phyloP scores from a whole-genome alignment of 495 filamentous ascomycete genomes.

The Tirmania nivea region DNA sequence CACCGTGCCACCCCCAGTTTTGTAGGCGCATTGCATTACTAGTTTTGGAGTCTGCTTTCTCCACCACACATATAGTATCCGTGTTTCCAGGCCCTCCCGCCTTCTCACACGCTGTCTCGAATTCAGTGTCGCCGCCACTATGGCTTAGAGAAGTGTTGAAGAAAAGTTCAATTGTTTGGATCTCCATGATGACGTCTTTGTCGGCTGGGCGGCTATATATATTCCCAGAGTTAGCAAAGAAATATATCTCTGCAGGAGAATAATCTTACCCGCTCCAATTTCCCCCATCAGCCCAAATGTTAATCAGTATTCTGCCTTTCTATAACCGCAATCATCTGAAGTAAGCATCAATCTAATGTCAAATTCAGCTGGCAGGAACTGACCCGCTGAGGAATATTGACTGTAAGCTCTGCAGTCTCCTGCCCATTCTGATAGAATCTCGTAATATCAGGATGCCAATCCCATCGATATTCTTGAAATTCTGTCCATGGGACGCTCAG shows the following conservation, averaged over 20 bases:
- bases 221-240: neutral
- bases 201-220: constrained; percentile 8
- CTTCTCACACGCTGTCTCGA: constrained; percentile 8
- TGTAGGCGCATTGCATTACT: too few relatives aligned
- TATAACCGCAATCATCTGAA: neutral
- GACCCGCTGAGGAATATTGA: constrained; percentile 15
- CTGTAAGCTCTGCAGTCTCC: constrained; percentile 2
- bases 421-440: constrained; percentile 13
- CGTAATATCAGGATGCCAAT: constrained; percentile 11
- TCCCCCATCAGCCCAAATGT: constrained; percentile 18
- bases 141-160: constrained; percentile 16
- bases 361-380: constrained; percentile 1
- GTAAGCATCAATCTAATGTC: neutral
- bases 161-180: constrained; percentile 13
- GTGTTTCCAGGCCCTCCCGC: constrained; percentile 5
- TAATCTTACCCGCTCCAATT: constrained; percentile 12
- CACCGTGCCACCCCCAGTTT: too few relatives aligned
- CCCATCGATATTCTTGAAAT: constrained; percentile 16
- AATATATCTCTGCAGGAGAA: neutral
- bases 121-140: constrained; percentile 7
- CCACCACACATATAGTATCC: constrained; percentile 7
- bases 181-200: constrained; percentile 14
- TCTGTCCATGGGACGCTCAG: constrained; percentile 9
- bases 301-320: constrained; percentile 12
- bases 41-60: neutral